Evolutionary conservation across 2,329 filamentous ascomycete genomes (phyloP).

Genomic region (Calonectria multiphialidica): DNA sequence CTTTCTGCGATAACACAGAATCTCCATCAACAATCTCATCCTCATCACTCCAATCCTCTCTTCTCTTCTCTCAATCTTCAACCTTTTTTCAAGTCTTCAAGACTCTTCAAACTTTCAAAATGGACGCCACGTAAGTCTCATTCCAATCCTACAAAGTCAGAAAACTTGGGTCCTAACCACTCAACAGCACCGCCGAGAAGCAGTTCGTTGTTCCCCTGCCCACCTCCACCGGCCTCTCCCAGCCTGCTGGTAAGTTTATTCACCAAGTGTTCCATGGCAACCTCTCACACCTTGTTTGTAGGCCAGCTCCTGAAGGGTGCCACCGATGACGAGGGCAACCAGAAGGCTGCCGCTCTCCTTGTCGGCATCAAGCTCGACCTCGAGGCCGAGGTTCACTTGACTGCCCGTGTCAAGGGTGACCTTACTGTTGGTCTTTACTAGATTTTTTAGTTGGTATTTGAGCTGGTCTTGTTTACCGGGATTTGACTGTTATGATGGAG

Average conservation of each 20-base stretch:
- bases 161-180: neutral
- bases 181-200: constrained; percentile 2
- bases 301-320: constrained; percentile 1
- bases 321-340: constrained; percentile 1
- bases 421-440: constrained; percentile 11
- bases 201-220: constrained; percentile 8
- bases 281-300: neutral
- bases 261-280: neutral
- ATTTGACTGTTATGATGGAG: constrained; percentile 3
- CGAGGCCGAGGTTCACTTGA: constrained; percentile 8
- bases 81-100: neutral
- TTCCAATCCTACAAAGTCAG: neutral
- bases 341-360: constrained; percentile 8
- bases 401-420: constrained; percentile 7
- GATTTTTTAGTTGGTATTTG: neutral
- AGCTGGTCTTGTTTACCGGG: neutral
- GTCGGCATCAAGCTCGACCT: constrained; percentile 7
- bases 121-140: neutral
- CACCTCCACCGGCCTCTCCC: constrained; percentile 1
- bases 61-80: neutral
- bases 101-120: constrained; percentile 2
- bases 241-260: neutral
- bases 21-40: neutral
- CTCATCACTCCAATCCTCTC: neutral
- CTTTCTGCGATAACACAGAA: neutral